These are phyloP conservation scores for Pholiota molesta DNA, from an alignment of 768 basidiomycete species.

Conservation along the genomic window DNA sequence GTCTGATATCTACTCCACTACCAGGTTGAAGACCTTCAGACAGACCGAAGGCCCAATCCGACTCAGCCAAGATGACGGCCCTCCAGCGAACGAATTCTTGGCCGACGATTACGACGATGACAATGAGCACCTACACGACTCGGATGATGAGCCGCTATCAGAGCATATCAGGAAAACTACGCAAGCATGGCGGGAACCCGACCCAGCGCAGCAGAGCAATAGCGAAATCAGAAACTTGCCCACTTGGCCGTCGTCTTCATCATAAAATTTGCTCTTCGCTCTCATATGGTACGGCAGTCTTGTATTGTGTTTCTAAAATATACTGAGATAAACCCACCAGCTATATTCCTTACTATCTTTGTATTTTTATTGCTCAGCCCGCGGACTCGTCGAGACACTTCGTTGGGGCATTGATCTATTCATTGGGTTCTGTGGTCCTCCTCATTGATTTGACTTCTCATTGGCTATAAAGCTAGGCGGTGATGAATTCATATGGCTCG, in stretches of 20 bases:
- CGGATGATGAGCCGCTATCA: constrained; percentile 30
- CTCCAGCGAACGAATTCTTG: constrained; percentile 68
- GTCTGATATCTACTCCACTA: neutral
- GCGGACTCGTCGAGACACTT: too few relatives aligned
- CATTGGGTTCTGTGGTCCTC: too few relatives aligned
- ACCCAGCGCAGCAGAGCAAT: neutral
- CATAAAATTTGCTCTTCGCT: neutral
- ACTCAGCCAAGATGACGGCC: constrained; percentile 72
- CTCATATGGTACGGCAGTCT: neutral
- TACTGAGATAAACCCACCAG: too few relatives aligned
- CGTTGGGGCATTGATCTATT: too few relatives aligned
- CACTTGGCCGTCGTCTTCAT: neutral
- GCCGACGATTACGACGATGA: constrained; percentile 62
- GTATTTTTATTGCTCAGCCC: too few relatives aligned
- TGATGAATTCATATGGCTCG: too few relatives aligned
- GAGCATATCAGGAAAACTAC: constrained; percentile 29
- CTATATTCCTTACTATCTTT: too few relatives aligned
- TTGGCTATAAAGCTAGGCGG: too few relatives aligned
- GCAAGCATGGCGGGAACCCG: constrained; percentile 31
- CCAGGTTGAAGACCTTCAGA: constrained; percentile 61
- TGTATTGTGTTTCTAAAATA: too few relatives aligned
- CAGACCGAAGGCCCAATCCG: constrained; percentile 60
- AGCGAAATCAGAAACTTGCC: neutral
- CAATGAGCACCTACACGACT: constrained; percentile 31
- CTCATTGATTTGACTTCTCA: too few relatives aligned